phyloP scores from a whole-genome alignment of 331 rosid species.

The Acacia pycnantha region DNA sequence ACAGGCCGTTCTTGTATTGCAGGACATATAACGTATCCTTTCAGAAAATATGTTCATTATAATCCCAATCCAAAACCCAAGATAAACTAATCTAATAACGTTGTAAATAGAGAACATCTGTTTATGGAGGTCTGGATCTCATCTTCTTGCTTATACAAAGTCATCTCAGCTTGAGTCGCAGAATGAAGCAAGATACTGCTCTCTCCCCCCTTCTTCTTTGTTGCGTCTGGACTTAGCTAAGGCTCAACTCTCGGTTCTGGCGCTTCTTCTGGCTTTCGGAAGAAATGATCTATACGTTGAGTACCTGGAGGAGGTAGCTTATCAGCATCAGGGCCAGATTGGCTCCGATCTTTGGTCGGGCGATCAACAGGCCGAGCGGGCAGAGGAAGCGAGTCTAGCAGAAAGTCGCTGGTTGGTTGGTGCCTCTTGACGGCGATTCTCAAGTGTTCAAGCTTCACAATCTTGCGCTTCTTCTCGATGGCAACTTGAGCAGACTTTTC shows the following conservation, averaged over 20 bases:
- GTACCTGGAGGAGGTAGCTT: conserved; percentile 44
- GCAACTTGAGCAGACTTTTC: conserved; percentile 64
- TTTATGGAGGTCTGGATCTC: not conserved
- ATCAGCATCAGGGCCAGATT: conserved; percentile 28
- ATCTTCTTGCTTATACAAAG: not conserved
- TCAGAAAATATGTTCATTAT: conserved; percentile 1
- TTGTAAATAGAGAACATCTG: not conserved
- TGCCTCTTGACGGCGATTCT: conserved; percentile 74
- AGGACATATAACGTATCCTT: not conserved
- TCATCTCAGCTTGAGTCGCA: not conserved
- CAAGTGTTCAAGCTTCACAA: conserved; percentile 70
- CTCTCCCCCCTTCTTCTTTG: not conserved
- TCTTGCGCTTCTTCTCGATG: conserved; percentile 76
- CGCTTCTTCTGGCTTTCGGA: conserved; percentile 39
- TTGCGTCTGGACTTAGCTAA: conserved; percentile 25
- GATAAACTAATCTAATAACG: not conserved
- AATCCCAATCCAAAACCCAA: not conserved
- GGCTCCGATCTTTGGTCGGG: conserved; percentile 32
- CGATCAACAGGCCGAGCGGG: conserved; percentile 41
- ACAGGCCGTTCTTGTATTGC: conserved; percentile 4
- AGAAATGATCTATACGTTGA: conserved; percentile 74
- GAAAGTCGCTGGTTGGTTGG: conserved; percentile 73
- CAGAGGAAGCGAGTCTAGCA: conserved; percentile 69
- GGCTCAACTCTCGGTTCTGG: conserved; percentile 32
- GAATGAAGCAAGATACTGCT: not conserved